Conservation (phyloP, 169 alveolate genomes). For the Plasmodium chabaudi region DNA sequence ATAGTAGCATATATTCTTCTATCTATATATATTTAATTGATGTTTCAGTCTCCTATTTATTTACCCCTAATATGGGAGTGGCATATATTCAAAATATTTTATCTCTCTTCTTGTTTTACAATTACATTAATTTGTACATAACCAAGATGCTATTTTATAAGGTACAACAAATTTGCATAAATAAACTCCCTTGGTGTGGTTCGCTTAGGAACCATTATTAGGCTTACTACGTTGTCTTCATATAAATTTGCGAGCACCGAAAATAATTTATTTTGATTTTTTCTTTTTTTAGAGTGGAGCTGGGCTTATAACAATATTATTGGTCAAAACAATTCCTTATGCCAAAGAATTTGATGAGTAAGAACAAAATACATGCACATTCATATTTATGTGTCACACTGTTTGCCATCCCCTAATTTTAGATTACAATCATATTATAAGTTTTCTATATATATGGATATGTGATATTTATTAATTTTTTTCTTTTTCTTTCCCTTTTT, state of each 20-base stretch:
- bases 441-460: background rate
- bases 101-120: conserved; percentile 42
- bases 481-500: background rate
- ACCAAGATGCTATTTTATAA: conserved; percentile 57
- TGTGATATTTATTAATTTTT: background rate
- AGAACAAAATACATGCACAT: background rate
- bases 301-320: conserved; percentile 44
- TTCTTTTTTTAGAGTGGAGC: conserved; percentile 59
- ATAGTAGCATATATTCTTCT: conserved; percentile 39
- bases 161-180: conserved; percentile 2
- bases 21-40: conserved; percentile 55
- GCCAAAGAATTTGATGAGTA: conserved; percentile 65
- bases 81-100: conserved; percentile 36
- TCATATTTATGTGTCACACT: background rate
- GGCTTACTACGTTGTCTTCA: background rate
- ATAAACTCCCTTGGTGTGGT: no score
- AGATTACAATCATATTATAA: background rate
- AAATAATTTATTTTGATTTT: background rate
- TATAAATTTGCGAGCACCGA: background rate
- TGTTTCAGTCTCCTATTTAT: conserved; percentile 39
- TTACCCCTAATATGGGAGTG: conserved; percentile 64
- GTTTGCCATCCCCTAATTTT: background rate
- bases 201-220: background rate
- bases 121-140: conserved; percentile 46
- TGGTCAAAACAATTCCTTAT: conserved; percentile 65